phyloP scores from a whole-genome alignment of 1,139 yeast species.

The Taiozyma sp. region DNA sequence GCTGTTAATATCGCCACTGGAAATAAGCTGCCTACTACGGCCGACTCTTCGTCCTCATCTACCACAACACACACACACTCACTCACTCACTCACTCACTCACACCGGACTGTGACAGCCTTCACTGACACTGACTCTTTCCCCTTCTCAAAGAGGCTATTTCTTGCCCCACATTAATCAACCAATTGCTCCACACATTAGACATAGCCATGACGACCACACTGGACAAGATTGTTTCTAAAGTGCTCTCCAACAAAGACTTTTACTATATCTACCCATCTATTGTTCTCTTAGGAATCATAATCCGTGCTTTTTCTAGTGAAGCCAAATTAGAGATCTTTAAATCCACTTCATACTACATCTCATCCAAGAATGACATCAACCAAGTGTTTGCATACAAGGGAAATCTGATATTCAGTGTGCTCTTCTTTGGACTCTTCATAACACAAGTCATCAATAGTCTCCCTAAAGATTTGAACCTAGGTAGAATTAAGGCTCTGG shows the following conservation, averaged over 20 bases:
- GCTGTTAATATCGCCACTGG: too few relatives aligned
- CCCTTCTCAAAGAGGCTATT: background rate
- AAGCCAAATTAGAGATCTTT: background rate
- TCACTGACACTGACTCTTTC: background rate
- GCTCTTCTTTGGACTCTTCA: constrained; percentile 18
- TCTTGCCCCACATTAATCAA: background rate
- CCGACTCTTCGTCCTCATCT: too few relatives aligned
- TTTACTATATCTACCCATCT: constrained; percentile 12
- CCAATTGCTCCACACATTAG: background rate
- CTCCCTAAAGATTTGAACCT: background rate
- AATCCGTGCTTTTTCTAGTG: background rate
- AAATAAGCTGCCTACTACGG: too few relatives aligned
- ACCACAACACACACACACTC: too few relatives aligned
- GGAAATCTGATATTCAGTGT: constrained; percentile 30
- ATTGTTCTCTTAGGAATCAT: constrained; percentile 10
- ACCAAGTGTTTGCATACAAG: constrained; percentile 31
- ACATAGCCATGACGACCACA: background rate
- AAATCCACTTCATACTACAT: constrained; percentile 5
- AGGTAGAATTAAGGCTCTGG: background rate
- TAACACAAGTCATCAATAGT: background rate
- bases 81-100: too few relatives aligned
- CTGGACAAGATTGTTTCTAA: constrained; percentile 1
- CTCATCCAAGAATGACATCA: constrained; percentile 27
- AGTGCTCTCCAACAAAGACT: constrained; percentile 3
- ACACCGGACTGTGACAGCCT: background rate